These are phyloP conservation scores for Penicillium olsonii DNA, from an alignment of 2,329 filamentous ascomycete species.

Conservation along the genomic window DNA sequence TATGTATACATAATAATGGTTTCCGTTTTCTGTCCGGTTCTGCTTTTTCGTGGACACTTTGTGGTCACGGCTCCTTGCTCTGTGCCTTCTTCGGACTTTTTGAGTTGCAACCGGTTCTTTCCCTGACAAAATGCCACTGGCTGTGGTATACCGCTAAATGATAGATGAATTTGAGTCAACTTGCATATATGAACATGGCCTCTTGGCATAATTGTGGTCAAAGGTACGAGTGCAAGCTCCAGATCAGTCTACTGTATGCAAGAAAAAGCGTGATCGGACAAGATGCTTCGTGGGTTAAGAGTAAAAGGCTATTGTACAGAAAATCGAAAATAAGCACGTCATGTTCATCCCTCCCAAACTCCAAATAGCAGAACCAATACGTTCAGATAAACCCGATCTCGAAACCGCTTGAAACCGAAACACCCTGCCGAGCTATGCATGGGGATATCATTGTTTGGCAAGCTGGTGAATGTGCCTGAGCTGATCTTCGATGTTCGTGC, in stretches of 20 bases:
- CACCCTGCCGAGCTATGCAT: not conserved
- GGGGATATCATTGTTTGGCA: constrained; percentile 37
- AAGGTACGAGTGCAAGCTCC: not conserved
- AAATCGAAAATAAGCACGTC: constrained; percentile 7
- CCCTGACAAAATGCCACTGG: not conserved
- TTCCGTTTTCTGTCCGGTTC: not conserved
- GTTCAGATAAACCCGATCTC: not conserved
- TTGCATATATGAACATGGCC: not conserved
- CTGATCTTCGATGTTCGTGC: constrained; percentile 81
- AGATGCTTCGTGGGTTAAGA: constrained; percentile 4
- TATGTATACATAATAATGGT: constrained; percentile 24
- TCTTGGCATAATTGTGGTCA: not conserved
- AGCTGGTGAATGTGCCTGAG: constrained; percentile 69
- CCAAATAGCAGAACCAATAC: constrained; percentile 5
- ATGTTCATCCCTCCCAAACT: constrained; percentile 8
- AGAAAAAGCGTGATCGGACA: constrained; percentile 1
- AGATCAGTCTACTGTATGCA: not conserved
- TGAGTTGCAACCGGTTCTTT: not conserved
- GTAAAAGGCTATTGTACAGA: constrained; percentile 2
- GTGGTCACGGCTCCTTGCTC: not conserved
- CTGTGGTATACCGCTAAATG: not conserved
- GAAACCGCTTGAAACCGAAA: not conserved
- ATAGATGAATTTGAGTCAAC: constrained; percentile 8
- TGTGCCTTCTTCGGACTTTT: not conserved
- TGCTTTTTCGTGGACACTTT: not conserved